These are phyloP conservation scores for Sarocladium brachiariae DNA, from an alignment of 2,329 filamentous ascomycete species.

Conservation along the genomic window DNA sequence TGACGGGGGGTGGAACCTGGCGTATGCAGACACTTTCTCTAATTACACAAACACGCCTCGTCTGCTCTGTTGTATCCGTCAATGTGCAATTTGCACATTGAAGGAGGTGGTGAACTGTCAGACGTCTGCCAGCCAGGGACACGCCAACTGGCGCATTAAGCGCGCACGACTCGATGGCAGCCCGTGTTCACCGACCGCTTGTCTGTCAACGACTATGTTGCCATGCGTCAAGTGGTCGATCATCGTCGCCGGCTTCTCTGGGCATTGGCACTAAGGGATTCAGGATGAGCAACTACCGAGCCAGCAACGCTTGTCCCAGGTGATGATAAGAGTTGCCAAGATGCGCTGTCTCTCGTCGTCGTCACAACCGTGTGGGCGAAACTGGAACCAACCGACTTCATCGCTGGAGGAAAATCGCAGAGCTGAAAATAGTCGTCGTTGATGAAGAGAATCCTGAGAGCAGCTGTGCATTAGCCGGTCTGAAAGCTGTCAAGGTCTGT, in stretches of 20 bases:
- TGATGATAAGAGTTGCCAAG: slow-evolving; percentile 8
- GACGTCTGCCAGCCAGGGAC: neutral
- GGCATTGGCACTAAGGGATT: neutral
- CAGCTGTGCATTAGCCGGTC: neutral
- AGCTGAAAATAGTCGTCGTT: neutral
- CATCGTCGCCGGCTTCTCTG: slow-evolving; percentile 4
- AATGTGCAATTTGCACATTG: too few relatives aligned
- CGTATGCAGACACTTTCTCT: neutral
- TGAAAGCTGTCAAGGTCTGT: neutral
- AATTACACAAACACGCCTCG: neutral
- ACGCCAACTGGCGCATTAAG: slow-evolving; percentile 4
- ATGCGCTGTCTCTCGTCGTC: slow-evolving; percentile 5
- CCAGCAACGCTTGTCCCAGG: neutral
- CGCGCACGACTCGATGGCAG: too few relatives aligned
- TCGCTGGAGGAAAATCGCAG: neutral
- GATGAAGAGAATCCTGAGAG: too few relatives aligned
- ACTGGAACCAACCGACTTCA: neutral
- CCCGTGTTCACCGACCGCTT: neutral
- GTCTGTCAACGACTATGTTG: neutral
- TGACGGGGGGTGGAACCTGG: neutral
- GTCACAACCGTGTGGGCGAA: too few relatives aligned
- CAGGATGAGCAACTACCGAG: neutral
- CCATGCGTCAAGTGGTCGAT: neutral
- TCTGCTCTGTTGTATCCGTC: too few relatives aligned
- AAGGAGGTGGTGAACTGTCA: too few relatives aligned